Percentiles rank a stretch among this genome's conserved stretches.
phyloP scores from a whole-genome alignment of 495 filamentous ascomycete species.

The Neurospora sp. region DNA sequence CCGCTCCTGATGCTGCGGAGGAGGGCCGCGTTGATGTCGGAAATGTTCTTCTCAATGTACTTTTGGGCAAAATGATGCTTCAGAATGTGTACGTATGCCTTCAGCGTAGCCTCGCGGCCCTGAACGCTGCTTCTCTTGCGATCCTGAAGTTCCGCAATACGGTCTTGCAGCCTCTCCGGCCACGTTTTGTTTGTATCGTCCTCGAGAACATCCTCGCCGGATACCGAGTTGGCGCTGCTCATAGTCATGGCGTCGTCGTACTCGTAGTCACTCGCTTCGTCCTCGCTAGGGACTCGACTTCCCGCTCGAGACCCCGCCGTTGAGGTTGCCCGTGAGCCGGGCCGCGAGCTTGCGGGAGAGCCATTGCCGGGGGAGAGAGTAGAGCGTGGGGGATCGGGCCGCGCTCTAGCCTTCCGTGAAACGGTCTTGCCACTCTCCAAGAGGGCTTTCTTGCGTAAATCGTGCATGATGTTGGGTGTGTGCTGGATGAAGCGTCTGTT shows the following conservation, averaged over 20 bases:
- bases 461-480: constrained; percentile 45
- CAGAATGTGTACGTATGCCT: constrained; percentile 59
- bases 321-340: constrained; percentile 11
- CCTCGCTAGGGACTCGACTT: constrained; percentile 63
- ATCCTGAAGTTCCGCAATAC: constrained; percentile 74
- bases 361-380: constrained; percentile 28
- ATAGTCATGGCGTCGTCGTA: constrained; percentile 29
- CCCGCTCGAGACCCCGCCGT: constrained; percentile 42
- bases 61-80: constrained; percentile 63
- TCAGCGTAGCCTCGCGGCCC: constrained; percentile 64
- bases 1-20: constrained; percentile 63
- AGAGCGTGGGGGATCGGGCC: constrained; percentile 52
- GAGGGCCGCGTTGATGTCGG: constrained; percentile 62
- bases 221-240: constrained; percentile 15
- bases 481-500: not conserved
- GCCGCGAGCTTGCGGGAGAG: constrained; percentile 15
- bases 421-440: constrained; percentile 85
- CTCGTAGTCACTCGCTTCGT: constrained; percentile 51
- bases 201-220: constrained; percentile 38
- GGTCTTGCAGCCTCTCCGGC: constrained; percentile 56
- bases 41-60: constrained; percentile 48
- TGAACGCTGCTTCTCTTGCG: constrained; percentile 77
- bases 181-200: constrained; percentile 45
- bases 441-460: constrained; percentile 68
- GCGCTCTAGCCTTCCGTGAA: constrained; percentile 77